Conservation (phyloP, 148 eudicot species). For the Rhododendron kiyosumense region DNA sequence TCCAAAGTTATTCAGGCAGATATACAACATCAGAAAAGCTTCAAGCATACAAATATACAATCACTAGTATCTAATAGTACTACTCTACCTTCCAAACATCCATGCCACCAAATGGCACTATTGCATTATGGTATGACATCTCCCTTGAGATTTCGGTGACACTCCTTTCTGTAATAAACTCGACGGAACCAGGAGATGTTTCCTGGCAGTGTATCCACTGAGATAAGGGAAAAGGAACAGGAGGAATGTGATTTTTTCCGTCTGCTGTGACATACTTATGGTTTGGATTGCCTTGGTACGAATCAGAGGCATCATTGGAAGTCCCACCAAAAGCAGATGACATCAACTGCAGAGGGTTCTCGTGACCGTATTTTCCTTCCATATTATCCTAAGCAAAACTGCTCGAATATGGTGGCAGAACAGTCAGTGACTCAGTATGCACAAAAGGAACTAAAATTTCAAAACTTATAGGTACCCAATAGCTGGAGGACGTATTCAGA, state of each 20-base stretch:
- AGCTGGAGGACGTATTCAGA: neutral
- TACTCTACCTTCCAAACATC: conserved; percentile 13
- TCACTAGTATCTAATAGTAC: neutral
- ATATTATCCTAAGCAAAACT: conserved; percentile 10
- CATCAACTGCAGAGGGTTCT: conserved; percentile 18
- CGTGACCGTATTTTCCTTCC: conserved; percentile 22
- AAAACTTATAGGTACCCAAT: neutral
- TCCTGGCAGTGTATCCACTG: conserved; percentile 28
- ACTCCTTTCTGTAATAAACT: conserved; percentile 21
- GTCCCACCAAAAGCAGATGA: conserved; percentile 22
- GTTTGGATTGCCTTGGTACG: conserved; percentile 11
- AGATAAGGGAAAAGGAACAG: conserved; percentile 10
- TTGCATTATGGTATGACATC: conserved; percentile 7
- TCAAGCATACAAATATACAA: neutral
- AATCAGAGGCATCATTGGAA: conserved; percentile 6
- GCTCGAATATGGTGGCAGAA: neutral
- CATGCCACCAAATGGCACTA: conserved; percentile 15
- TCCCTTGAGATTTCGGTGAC: conserved; percentile 22
- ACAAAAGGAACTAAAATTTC: neutral
- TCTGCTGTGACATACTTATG: neutral
- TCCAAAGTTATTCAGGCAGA: neutral
- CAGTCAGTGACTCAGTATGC: neutral
- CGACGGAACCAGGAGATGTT: conserved; percentile 12
- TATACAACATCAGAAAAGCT: neutral
- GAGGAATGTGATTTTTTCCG: conserved; percentile 9